These are phyloP conservation scores for Pueraria montana DNA, from an alignment of 306 rosid genomes.

Conservation along the genomic window DNA sequence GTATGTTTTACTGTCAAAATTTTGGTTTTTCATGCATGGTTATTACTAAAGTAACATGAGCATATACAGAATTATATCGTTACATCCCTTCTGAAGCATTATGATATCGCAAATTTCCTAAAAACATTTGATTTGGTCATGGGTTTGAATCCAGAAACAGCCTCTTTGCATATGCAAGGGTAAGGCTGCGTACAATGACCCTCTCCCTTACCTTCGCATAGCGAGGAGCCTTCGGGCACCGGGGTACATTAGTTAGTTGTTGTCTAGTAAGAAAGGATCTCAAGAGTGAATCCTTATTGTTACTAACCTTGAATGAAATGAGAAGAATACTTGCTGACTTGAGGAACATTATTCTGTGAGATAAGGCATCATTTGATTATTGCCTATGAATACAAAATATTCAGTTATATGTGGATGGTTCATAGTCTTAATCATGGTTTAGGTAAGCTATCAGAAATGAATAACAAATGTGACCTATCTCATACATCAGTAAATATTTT, in stretches of 20 bases:
- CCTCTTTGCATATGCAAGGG: no score
- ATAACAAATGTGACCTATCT: conserved; percentile 31
- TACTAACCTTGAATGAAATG: conserved; percentile 33
- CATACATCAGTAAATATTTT: background rate
- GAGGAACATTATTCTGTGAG: conserved; percentile 2
- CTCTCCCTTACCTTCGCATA: no score
- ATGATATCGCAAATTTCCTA: background rate
- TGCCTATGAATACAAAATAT: conserved; percentile 13
- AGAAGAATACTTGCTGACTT: conserved; percentile 9
- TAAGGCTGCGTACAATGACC: no score
- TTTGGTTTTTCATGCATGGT: conserved; percentile 28
- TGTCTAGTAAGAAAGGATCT: background rate
- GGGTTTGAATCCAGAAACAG: no score
- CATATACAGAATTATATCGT: background rate
- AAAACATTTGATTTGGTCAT: background rate
- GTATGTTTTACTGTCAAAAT: conserved; percentile 53
- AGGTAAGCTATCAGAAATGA: conserved; percentile 26
- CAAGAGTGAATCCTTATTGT: background rate
- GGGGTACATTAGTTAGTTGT: no score
- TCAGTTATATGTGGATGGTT: background rate
- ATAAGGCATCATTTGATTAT: conserved; percentile 11
- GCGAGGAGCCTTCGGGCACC: no score
- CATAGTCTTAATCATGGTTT: conserved; percentile 3
- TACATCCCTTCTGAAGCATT: background rate
- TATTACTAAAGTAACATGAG: conserved; percentile 25